Conservation (phyloP, 257 asterid genomes). For the Petunia secreta region DNA sequence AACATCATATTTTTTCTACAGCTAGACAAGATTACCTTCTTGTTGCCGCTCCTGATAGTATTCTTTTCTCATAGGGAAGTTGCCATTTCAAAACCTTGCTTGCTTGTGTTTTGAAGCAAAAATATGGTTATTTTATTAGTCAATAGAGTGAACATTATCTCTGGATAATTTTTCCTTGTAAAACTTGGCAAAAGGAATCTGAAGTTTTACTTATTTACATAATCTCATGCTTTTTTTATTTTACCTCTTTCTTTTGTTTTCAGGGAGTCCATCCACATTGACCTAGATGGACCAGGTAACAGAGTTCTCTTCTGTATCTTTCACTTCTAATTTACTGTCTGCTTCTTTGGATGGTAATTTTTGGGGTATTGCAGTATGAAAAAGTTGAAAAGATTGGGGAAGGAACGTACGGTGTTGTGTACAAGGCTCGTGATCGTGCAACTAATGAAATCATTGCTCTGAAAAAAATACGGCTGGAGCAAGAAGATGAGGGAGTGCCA, state of each 20-base stretch:
- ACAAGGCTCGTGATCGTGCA: conserved; percentile 80
- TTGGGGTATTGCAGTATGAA: conserved; percentile 60
- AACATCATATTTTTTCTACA: no score
- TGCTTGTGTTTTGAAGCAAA: not conserved
- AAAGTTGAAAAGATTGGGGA: conserved; percentile 95
- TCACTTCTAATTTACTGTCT: not conserved
- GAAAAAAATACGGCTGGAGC: conserved; percentile 93
- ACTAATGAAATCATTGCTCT: conserved; percentile 89
- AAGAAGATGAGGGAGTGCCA: conserved; percentile 98
- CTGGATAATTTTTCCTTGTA: not conserved
- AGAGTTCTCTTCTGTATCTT: not conserved
- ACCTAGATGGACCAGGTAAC: conserved; percentile 86
- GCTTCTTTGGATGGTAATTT: conserved; percentile 16
- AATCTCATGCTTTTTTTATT: not conserved
- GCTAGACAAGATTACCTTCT: no score
- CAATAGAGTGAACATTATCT: not conserved
- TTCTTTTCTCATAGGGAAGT: no score
- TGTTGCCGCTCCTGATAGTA: no score
- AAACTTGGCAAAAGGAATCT: not conserved
- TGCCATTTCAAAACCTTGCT: not conserved
- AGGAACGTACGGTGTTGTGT: conserved; percentile 94
- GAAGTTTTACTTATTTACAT: not conserved
- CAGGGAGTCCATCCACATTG: conserved; percentile 8
- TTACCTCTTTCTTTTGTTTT: conserved; percentile 1
- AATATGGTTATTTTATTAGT: not conserved